These are phyloP conservation scores for Chlamydomonas incerta DNA, from an alignment of 139 green algal genomes.

Conservation along the genomic window DNA sequence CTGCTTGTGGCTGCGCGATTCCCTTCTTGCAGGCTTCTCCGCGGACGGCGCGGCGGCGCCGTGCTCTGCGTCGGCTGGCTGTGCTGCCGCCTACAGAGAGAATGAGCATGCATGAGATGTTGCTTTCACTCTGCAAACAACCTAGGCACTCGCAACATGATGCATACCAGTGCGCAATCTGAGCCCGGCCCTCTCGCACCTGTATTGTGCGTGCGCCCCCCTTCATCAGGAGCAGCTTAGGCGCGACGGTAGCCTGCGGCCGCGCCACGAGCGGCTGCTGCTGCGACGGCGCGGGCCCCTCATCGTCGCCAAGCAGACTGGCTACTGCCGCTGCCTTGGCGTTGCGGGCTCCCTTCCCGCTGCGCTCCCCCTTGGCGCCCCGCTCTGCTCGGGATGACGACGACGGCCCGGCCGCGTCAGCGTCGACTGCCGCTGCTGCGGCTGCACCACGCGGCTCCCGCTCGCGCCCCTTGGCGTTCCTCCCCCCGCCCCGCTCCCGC, in stretches of 20 bases:
- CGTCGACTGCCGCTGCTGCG: too few species aligned
- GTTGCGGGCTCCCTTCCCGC: not conserved
- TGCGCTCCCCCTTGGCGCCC: not conserved
- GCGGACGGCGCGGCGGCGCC: too few species aligned
- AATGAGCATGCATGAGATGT: too few species aligned
- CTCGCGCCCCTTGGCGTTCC: too few species aligned
- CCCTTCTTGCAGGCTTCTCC: not conserved
- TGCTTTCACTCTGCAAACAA: too few species aligned
- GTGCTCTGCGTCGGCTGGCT: too few species aligned
- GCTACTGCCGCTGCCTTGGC: not conserved
- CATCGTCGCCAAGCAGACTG: not conserved
- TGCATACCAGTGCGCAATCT: too few species aligned
- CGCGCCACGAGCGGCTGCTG: not conserved
- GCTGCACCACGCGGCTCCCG: too few species aligned
- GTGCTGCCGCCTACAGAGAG: too few species aligned
- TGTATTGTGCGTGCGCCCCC: conserved; percentile 7
- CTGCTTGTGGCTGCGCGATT: not conserved
- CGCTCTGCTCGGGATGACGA: not conserved
- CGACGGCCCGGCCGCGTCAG: too few species aligned
- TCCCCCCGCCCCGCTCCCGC: too few species aligned
- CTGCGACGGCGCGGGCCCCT: not conserved
- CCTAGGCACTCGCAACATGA: too few species aligned
- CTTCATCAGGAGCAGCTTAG: conserved; percentile 10
- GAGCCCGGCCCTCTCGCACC: not conserved
- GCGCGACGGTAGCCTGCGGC: not conserved